Evolutionary conservation across 164 flowering plant species (phyloP), one percentile per base, ranked within the genome.

Genomic region (Magnolia kwangsiensis): DNA sequence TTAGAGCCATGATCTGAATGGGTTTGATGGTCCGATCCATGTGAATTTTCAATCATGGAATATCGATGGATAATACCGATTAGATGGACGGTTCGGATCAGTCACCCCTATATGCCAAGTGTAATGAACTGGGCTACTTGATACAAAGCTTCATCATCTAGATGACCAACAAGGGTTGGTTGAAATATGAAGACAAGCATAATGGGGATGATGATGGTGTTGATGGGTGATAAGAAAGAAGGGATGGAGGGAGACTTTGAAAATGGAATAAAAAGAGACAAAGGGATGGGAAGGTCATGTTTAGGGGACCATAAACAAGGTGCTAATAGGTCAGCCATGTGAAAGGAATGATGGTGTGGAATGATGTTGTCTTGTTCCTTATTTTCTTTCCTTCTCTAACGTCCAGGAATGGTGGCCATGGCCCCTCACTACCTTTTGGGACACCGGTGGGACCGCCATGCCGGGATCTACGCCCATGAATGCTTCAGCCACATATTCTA

Each of bases 301-400:
- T 70, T 68, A 77, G 81, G 81, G 77, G 73, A 64, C 74, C 63
- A 61, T 72, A 70, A 80, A 72, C 37, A 37, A 72, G n/a, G 77
- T 8, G 18, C 69, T 75, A 75, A 74, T 51, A 73, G 77, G 78
- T 50, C 72, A 77, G 80, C 81, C 88, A 87, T 87, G 88, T 87
- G 88, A 85, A 79, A 76, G 70, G 82, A 78, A 81, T 85, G 77
- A 85, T 87, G 86, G 83, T 80, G 86, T 69, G 81, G 76, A 69
- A 87, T 85, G 81, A 81, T 84, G 84, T 51, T 82, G 84, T 81
- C 85, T 75, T 49, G 67, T 45, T 50, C 59, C 7, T 24, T 31
- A 16, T 74, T 51, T 64, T 8, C 10, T 19, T 19, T 3, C 37
- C 20, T 70, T 45, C n/a, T 74, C 31, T 21, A 51, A 70, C 72